A percentile compares a stretch with the other conserved stretches of the same genome.
These are phyloP conservation scores for Phytophthora hybrid DNA, from an alignment of 352 stramenopile species.

Conservation along the genomic window DNA sequence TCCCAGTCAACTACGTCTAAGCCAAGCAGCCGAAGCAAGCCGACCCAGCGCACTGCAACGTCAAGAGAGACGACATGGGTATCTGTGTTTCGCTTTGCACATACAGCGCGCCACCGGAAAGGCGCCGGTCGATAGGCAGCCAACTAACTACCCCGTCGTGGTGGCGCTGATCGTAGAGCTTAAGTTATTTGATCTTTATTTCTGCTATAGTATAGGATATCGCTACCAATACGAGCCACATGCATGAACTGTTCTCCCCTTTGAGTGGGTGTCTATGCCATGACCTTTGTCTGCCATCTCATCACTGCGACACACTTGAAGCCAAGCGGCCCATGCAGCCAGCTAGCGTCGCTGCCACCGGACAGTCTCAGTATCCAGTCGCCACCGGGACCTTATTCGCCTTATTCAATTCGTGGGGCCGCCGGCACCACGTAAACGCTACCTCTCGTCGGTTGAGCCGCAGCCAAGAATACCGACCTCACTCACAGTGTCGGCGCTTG, in stretches of 20 bases:
- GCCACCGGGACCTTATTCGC: constrained; percentile 19
- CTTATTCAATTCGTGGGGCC: constrained; percentile 11
- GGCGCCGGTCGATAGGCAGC: constrained; percentile 1
- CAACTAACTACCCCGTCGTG: too few relatives aligned
- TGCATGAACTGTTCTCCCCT: constrained; percentile 14
- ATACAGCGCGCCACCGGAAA: constrained; percentile 17
- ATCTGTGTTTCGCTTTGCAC: constrained; percentile 5
- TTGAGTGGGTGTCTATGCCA: too few relatives aligned
- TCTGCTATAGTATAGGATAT: constrained; percentile 13
- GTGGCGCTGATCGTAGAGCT: constrained; percentile 7
- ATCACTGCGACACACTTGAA: constrained; percentile 14
- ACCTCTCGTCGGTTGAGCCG: neutral
- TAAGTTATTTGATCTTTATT: constrained; percentile 45
- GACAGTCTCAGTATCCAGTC: constrained; percentile 14
- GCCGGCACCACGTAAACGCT: neutral
- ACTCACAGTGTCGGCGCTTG: neutral
- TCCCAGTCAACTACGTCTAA: constrained; percentile 62
- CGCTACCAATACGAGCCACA: constrained; percentile 27
- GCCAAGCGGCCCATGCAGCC: constrained; percentile 3
- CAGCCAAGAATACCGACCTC: constrained; percentile 4
- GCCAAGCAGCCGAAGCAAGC: neutral
- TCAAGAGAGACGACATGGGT: neutral
- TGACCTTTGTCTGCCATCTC: constrained; percentile 2
- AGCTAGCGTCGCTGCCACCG: neutral
- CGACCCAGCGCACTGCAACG: constrained; percentile 2